These are phyloP conservation scores for Racocetra persica DNA, from an alignment of 371 early-diverging fungal genomes.

Conservation along the genomic window DNA sequence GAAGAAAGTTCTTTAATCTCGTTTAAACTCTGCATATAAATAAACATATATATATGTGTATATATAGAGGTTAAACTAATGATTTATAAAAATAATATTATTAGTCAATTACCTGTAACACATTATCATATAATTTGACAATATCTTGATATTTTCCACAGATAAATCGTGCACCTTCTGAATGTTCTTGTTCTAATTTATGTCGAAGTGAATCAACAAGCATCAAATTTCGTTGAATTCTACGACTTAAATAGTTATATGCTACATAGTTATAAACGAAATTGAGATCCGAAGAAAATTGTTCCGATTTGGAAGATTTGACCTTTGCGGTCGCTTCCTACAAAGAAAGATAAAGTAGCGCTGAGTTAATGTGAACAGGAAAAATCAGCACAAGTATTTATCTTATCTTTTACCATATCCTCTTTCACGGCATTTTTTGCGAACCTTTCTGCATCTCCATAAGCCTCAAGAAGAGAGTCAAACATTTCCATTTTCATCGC, in stretches of 20 bases:
- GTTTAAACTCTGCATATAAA: conserved; percentile 55
- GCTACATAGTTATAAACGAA: conserved; percentile 63
- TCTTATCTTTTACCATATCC: conserved; percentile 57
- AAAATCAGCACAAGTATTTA: background rate
- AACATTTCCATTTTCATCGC: conserved; percentile 55
- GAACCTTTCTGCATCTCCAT: conserved; percentile 67
- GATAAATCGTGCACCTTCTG: conserved; percentile 45
- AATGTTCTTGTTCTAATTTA: conserved; percentile 45
- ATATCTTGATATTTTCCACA: conserved; percentile 65
- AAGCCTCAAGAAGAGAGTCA: conserved; percentile 61
- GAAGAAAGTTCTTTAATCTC: conserved; percentile 62
- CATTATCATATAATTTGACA: conserved; percentile 70
- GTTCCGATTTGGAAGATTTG: conserved; percentile 73
- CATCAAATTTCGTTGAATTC: conserved; percentile 65
- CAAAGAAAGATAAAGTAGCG: background rate
- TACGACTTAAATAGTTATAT: conserved; percentile 58
- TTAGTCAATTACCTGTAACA: conserved; percentile 62
- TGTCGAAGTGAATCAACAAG: conserved; percentile 54
- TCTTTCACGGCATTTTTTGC: conserved; percentile 70
- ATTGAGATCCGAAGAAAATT: conserved; percentile 65
- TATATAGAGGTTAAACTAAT: too few species aligned
- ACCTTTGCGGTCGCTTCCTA: conserved; percentile 72
- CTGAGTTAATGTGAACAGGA: background rate
- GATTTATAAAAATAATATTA: background rate
- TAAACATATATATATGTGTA: background rate